These are phyloP conservation scores for Bothriochloa decipiens DNA, from an alignment of 176 grass and related monocot species.

Conservation along the genomic window DNA sequence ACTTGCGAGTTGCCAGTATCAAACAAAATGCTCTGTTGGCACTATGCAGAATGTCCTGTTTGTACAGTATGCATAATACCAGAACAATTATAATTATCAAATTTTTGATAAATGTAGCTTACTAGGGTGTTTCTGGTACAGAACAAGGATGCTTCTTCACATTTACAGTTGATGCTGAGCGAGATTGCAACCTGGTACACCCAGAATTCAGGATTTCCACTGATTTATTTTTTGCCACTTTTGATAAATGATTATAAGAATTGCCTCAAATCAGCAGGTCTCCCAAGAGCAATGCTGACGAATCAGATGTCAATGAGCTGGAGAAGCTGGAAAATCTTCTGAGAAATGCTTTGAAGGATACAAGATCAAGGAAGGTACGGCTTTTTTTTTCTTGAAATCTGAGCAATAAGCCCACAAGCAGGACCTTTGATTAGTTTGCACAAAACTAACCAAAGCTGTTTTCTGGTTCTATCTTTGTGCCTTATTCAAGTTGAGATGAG, in stretches of 20 bases:
- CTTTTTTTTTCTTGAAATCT: neutral
- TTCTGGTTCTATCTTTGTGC: neutral
- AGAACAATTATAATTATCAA: neutral
- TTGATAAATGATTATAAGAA: neutral
- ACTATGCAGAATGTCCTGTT: neutral
- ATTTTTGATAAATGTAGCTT: neutral
- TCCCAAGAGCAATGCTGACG: neutral
- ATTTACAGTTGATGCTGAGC: conserved; percentile 4
- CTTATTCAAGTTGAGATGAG: neutral
- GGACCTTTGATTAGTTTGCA: neutral
- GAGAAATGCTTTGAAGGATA: conserved; percentile 7
- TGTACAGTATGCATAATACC: neutral
- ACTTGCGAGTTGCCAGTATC: neutral
- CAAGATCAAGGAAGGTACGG: neutral
- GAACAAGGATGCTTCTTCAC: neutral
- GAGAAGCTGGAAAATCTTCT: conserved; percentile 16
- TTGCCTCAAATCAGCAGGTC: neutral
- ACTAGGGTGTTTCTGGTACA: neutral
- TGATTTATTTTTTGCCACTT: neutral
- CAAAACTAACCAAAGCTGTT: neutral
- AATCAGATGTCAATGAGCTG: neutral
- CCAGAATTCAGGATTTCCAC: neutral
- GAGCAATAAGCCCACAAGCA: neutral
- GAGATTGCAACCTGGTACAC: neutral
- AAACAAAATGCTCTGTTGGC: neutral